Evolutionary conservation across 108 stramenopile species (phyloP).

Genomic region (Cyclotella cryptica): DNA sequence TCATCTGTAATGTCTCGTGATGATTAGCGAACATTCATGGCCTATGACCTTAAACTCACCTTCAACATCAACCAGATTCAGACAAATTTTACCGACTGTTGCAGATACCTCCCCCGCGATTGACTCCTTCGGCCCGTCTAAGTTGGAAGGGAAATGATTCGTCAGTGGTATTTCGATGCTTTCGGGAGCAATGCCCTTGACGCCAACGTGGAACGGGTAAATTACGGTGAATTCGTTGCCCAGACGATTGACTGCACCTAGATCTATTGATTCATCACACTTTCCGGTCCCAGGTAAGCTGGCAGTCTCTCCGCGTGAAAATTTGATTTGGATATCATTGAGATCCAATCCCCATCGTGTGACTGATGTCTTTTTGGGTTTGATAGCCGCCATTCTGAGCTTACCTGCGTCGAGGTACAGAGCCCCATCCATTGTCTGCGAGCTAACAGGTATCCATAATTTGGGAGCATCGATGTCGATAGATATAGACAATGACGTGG

Average conservation of each 20-base stretch:
- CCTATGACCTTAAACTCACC: neutral
- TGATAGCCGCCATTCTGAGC: constrained; percentile 51
- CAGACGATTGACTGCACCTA: constrained; percentile 28
- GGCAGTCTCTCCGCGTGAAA: constrained; percentile 33
- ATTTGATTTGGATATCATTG: constrained; percentile 67
- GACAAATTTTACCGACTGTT: constrained; percentile 58
- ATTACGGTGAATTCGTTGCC: constrained; percentile 48
- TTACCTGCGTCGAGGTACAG: constrained; percentile 74
- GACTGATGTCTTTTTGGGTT: constrained; percentile 52
- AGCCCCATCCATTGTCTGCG: constrained; percentile 57
- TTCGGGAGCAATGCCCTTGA: constrained; percentile 25
- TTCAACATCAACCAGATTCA: constrained; percentile 81
- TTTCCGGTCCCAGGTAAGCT: neutral
- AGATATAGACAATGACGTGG: constrained; percentile 60
- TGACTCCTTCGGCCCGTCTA: constrained; percentile 3
- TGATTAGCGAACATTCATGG: neutral
- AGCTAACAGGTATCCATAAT: constrained; percentile 74
- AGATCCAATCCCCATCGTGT: constrained; percentile 56
- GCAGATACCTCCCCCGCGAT: constrained; percentile 33
- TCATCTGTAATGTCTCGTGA: neutral
- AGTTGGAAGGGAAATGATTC: neutral
- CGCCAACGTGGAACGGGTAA: constrained; percentile 67
- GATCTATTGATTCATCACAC: constrained; percentile 13
- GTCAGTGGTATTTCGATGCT: constrained; percentile 13
- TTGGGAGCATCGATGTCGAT: constrained; percentile 78